These are phyloP conservation scores for Colletotrichum zoysiae DNA, from an alignment of 2,329 filamentous ascomycete species.

Conservation along the genomic window DNA sequence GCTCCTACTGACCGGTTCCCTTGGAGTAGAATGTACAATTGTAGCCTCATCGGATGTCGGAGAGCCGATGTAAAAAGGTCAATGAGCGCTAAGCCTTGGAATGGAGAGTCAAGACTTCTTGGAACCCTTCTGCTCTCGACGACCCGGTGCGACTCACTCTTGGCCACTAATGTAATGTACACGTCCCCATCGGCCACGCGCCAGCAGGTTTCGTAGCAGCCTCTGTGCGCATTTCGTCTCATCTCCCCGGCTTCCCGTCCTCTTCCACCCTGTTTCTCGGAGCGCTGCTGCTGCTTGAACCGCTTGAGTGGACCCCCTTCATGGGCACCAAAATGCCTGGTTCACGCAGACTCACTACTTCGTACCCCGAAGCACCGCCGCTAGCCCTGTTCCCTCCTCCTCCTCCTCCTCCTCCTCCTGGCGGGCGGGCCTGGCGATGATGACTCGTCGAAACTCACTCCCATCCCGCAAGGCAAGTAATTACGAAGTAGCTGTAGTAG, in stretches of 20 bases:
- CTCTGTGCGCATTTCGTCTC: slow-evolving; percentile 41
- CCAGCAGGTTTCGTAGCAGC: slow-evolving; percentile 29
- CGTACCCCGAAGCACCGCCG: slow-evolving; percentile 23
- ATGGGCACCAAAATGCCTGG: slow-evolving; percentile 15
- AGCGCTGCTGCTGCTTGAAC: slow-evolving; percentile 9
- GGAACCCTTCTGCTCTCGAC: not conserved
- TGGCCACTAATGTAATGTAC: not conserved
- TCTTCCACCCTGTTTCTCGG: slow-evolving; percentile 28
- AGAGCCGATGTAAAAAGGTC: not conserved
- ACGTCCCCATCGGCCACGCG: slow-evolving; percentile 9
- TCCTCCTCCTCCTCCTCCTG: not conserved
- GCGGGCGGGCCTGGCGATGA: slow-evolving; percentile 9
- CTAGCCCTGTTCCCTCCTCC: slow-evolving; percentile 2
- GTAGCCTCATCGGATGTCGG: not conserved
- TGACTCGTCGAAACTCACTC: slow-evolving; percentile 12
- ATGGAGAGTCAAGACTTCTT: slow-evolving; percentile 4
- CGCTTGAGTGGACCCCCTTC: slow-evolving; percentile 11
- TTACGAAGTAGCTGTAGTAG: too few species aligned
- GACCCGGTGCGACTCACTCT: slow-evolving; percentile 9
- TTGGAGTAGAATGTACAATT: not conserved
- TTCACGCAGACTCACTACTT: slow-evolving; percentile 22
- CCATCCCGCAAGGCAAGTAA: not conserved
- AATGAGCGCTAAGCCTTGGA: not conserved
- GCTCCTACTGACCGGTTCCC: not conserved
- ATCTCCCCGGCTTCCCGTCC: slow-evolving; percentile 33